Evolutionary conservation across 495 filamentous ascomycete species (phyloP), one percentile per base, ranked within the genome.

Genomic region (Oidiodendron maius): DNA sequence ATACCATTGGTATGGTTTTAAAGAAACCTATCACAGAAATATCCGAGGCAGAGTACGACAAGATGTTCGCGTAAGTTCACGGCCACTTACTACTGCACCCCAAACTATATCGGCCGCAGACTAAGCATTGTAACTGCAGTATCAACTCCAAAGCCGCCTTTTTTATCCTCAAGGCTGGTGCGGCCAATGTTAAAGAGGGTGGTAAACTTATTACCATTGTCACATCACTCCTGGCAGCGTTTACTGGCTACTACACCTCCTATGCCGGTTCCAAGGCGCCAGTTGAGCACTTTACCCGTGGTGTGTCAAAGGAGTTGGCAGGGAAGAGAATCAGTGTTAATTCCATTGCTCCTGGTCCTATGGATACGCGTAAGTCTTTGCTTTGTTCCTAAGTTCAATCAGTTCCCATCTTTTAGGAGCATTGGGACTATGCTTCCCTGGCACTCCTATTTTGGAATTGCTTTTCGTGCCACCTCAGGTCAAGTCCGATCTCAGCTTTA

Each of bases 181-280:
- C 61, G 3, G 15, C 21, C 5, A 63, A 68, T 35, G 53, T 69
- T 13, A 39, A 56, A 1, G 65, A 69, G 23, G 62, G 55, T 11
- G 63, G 66, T 16, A 67, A 64, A 53, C 63, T 70, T 17, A 66
- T 70, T 46, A 63, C 61, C 16, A 63, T 68, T 25, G 62, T 67
- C 2, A 71, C 66, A 5, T 58, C 62, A 1, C 50, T 70, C 16
- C 53, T 69, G 12, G 64, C 58, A 11, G 65, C 63, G 6, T 66
- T 68, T 24, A 69, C 66, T 0, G 65, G 63, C 8, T 64, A 56
- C 48, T 71, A 68, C 34, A 68, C 65, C 10, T 67, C 64, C 0
- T 70, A 70, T 36, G 65, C 64, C 1, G 67, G 65, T 8, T 63
- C 59, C 13, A 68, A 70, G 37, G 67, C 64, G 2, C 64, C 65